Percentiles rank a stretch among this genome's conserved stretches.
Evolutionary conservation across 2,329 filamentous ascomycete species (phyloP).

Genomic region (Huntiella savannae): DNA sequence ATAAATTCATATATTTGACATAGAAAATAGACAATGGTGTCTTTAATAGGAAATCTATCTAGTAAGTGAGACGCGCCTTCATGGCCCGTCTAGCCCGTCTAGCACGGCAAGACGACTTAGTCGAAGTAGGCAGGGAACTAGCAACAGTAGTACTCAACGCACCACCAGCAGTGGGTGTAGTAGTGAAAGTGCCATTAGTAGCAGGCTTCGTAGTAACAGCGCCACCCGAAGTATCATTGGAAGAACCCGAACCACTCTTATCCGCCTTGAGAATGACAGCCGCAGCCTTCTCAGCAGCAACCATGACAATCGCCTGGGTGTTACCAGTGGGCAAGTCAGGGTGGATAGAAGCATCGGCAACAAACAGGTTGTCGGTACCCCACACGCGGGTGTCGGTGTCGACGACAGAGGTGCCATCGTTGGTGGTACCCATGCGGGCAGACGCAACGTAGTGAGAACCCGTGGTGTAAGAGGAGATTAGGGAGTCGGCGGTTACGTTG

Average conservation of each 20-base stretch:
- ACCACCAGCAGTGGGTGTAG: neutral
- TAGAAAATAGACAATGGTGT: too few species aligned
- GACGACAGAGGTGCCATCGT: constrained; percentile 37
- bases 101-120: neutral
- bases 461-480: constrained; percentile 40
- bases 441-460: constrained; percentile 33
- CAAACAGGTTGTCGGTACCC: constrained; percentile 48
- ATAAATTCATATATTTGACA: too few species aligned
- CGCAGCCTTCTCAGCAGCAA: constrained; percentile 43
- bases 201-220: neutral
- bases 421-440: constrained; percentile 11
- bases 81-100: neutral
- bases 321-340: constrained; percentile 51
- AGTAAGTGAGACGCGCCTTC: neutral
- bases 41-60: too few species aligned
- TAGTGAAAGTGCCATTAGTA: neutral
- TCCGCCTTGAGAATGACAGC: constrained; percentile 14
- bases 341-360: constrained; percentile 50
- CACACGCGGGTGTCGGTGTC: constrained; percentile 45
- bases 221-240: neutral
- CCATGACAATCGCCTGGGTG: constrained; percentile 44
- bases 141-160: neutral
- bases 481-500: constrained; percentile 29
- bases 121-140: neutral
- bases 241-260: neutral